These are phyloP conservation scores for Trichoderma gracile DNA, from an alignment of 2,329 filamentous ascomycete species.

Conservation along the genomic window DNA sequence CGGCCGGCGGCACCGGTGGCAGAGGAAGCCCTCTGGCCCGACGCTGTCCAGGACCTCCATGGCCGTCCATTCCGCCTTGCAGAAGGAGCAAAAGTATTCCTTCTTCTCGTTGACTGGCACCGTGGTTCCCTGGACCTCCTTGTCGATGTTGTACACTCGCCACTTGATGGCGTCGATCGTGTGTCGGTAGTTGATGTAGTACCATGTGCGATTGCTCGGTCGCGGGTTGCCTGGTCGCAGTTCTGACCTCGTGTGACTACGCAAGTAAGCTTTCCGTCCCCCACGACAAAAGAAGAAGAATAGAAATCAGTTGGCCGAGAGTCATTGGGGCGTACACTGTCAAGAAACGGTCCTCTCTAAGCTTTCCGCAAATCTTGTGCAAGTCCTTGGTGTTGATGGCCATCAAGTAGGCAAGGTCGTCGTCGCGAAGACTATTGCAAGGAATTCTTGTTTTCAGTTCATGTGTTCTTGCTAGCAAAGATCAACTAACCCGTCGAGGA, in stretches of 20 bases:
- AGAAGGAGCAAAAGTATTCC: constrained; percentile 82
- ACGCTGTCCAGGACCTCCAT: constrained; percentile 83
- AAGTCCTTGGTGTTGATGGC: constrained; percentile 89
- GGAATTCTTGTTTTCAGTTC: constrained; percentile 56
- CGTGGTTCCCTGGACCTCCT: constrained; percentile 81
- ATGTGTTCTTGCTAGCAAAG: constrained; percentile 48
- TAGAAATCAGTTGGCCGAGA: neutral
- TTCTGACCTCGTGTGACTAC: constrained; percentile 65
- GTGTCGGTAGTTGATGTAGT: constrained; percentile 92
- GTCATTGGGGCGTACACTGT: constrained; percentile 61
- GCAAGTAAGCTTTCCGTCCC: constrained; percentile 46
- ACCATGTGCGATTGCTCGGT: constrained; percentile 86
- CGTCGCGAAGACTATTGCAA: constrained; percentile 67
- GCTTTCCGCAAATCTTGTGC: constrained; percentile 81
- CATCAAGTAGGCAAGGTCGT: constrained; percentile 84
- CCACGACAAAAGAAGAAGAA: neutral
- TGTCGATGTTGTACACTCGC: constrained; percentile 83
- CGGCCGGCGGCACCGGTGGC: constrained; percentile 70
- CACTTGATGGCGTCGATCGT: constrained; percentile 97
- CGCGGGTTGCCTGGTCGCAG: constrained; percentile 78
- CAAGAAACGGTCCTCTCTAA: constrained; percentile 84
- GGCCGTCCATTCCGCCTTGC: constrained; percentile 82
- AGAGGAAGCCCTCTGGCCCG: constrained; percentile 73
- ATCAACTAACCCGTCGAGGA: neutral
- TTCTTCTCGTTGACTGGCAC: constrained; percentile 83